A percentile compares a stretch with the other conserved stretches of the same genome.
phyloP scores from a whole-genome alignment of 768 basidiomycete genomes.

The Trametopsis cervina region DNA sequence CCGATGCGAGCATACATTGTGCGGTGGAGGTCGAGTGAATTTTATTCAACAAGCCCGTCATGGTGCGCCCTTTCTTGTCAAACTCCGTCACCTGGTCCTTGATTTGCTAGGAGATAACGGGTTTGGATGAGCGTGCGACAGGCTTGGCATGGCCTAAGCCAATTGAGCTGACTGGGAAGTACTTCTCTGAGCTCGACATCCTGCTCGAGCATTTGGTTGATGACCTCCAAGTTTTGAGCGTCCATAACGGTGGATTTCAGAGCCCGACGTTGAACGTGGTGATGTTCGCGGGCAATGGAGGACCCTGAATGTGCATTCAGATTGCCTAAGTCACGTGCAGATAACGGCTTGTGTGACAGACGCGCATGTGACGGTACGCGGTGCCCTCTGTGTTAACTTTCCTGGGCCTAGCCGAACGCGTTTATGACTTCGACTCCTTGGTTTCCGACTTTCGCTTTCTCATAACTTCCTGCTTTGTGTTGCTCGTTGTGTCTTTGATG shows the following conservation, averaged over 20 bases:
- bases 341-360: too few relatives aligned
- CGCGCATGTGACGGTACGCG: too few relatives aligned
- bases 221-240: slow-evolving; percentile 41
- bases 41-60: slow-evolving; percentile 72
- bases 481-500: too few relatives aligned
- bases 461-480: too few relatives aligned
- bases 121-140: too few relatives aligned
- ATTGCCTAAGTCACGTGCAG: too few relatives aligned
- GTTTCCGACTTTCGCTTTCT: too few relatives aligned
- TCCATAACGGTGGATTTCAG: slow-evolving; percentile 41
- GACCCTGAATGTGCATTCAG: too few relatives aligned
- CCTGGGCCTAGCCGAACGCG: too few relatives aligned
- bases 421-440: too few relatives aligned
- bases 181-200: slow-evolving; percentile 67
- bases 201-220: slow-evolving; percentile 54
- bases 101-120: slow-evolving; percentile 77
- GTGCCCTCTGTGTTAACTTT: too few relatives aligned
- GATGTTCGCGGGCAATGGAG: not conserved
- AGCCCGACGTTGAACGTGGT: not conserved
- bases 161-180: slow-evolving; percentile 14
- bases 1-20: slow-evolving; percentile 37
- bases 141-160: too few relatives aligned
- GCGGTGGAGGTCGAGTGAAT: slow-evolving; percentile 67
- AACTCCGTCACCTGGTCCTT: slow-evolving; percentile 67
- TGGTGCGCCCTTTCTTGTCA: slow-evolving; percentile 66